phyloP scores from a whole-genome alignment of 2,329 filamentous ascomycete genomes.

The Fonsecaea multimorphosa region DNA sequence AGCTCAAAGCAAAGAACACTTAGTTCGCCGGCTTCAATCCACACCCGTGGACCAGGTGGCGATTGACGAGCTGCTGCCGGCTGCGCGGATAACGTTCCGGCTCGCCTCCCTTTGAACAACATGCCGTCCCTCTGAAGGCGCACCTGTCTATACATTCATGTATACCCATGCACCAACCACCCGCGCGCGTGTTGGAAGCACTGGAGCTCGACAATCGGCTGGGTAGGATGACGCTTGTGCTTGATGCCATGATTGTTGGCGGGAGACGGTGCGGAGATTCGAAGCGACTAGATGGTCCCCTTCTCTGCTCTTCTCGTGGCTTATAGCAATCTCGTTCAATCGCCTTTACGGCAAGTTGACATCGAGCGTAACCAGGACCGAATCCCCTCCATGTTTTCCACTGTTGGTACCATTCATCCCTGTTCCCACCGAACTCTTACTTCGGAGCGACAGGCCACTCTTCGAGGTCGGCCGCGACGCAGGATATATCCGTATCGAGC shows the following conservation, averaged over 20 bases:
- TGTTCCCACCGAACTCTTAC: constrained; percentile 33
- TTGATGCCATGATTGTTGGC: not conserved
- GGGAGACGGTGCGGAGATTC: not conserved
- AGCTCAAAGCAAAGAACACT: not conserved
- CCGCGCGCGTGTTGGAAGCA: not conserved
- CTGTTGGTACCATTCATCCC: constrained; percentile 23
- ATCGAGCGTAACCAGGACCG: constrained; percentile 38
- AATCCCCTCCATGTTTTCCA: constrained; percentile 21
- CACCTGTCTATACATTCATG: not conserved
- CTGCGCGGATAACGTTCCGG: not conserved
- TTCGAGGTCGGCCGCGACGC: constrained; percentile 37
- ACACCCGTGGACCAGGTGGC: not conserved
- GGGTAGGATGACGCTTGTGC: not conserved
- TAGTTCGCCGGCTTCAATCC: not conserved
- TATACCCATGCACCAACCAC: not conserved
- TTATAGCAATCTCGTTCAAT: not conserved
- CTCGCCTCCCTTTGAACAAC: not conserved
- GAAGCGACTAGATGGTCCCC: not conserved
- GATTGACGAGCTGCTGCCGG: not conserved
- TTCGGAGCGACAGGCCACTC: constrained; percentile 35
- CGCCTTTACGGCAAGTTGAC: constrained; percentile 33
- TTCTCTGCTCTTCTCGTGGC: not conserved
- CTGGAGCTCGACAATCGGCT: not conserved
- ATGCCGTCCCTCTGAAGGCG: not conserved
- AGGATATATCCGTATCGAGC: constrained; percentile 39